phyloP scores from a whole-genome alignment of 2,329 filamentous ascomycete species.

The Exophiala sp. region DNA sequence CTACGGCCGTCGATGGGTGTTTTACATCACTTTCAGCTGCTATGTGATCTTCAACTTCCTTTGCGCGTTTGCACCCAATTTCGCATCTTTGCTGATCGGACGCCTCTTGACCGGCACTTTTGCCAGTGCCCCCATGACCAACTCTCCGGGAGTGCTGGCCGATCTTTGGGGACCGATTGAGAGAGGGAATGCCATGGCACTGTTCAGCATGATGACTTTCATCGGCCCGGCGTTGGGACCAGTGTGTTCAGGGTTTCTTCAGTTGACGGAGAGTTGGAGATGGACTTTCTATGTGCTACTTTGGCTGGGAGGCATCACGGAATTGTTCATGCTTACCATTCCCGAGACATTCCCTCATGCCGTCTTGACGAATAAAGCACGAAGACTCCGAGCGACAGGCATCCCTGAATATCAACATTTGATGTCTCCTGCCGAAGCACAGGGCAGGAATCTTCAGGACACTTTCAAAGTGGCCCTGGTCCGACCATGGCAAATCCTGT shows the following conservation, averaged over 20 bases:
- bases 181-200: conserved; percentile 50
- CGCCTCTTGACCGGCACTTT: conserved; percentile 53
- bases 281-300: conserved; percentile 44
- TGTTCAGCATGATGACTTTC: conserved; percentile 51
- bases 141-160: conserved; percentile 47
- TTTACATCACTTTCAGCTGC: conserved; percentile 39
- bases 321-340: conserved; percentile 50
- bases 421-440: conserved; percentile 46
- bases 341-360: conserved; percentile 52
- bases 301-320: conserved; percentile 35
- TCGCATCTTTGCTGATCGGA: conserved; percentile 49
- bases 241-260: conserved; percentile 52
- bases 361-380: conserved; percentile 51
- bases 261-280: conserved; percentile 47
- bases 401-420: conserved; percentile 50
- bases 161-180: conserved; percentile 50
- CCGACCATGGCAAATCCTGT: conserved; percentile 46
- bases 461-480: conserved; percentile 49
- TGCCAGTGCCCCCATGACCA: conserved; percentile 44
- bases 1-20: conserved; percentile 52
- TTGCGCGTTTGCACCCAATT: conserved; percentile 52
- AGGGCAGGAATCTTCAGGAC: conserved; percentile 39
- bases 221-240: conserved; percentile 51
- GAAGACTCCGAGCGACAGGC: conserved; percentile 45
- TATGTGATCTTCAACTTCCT: conserved; percentile 48